phyloP scores from a whole-genome alignment of 2,329 filamentous ascomycete genomes.

The Arachnomyces sp. region DNA sequence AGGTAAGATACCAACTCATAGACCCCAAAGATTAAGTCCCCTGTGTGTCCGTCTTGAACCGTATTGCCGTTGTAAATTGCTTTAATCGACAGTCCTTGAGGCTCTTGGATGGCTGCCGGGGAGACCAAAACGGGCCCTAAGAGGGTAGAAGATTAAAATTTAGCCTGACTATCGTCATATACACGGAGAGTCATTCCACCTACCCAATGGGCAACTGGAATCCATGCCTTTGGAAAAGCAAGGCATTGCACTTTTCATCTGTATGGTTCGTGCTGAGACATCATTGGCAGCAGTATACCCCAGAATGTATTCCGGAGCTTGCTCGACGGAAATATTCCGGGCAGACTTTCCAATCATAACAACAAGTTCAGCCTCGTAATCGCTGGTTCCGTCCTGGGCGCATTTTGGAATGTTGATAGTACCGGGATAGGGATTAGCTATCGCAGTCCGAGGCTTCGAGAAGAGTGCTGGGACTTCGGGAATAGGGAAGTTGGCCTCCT shows the following conservation, averaged over 20 bases:
- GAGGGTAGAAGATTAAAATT: neutral
- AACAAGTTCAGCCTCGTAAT: conserved; percentile 55
- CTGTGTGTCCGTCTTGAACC: conserved; percentile 35
- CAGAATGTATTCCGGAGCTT: conserved; percentile 54
- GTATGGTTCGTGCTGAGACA: conserved; percentile 52
- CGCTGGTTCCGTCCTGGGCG: conserved; percentile 49
- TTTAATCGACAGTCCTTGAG: conserved; percentile 22
- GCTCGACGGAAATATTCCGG: conserved; percentile 49
- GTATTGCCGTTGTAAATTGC: conserved; percentile 35
- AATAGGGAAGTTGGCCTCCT: conserved; percentile 42
- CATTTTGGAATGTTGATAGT: conserved; percentile 48
- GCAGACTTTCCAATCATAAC: conserved; percentile 48
- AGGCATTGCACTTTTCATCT: conserved; percentile 49
- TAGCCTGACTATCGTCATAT: too few species aligned
- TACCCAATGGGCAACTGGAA: conserved; percentile 21
- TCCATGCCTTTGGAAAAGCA: conserved; percentile 55
- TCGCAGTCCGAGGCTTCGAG: conserved; percentile 49
- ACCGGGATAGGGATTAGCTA: conserved; percentile 48
- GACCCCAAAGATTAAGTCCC: conserved; percentile 34
- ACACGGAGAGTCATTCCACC: conserved; percentile 3
- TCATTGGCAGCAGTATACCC: conserved; percentile 60
- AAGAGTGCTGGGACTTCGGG: conserved; percentile 52
- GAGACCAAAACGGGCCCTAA: conserved; percentile 21
- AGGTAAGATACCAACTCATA: conserved; percentile 32
- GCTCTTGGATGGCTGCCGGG: conserved; percentile 21